Evolutionary conservation across 164 flowering plant genomes (phyloP), one percentile per base, ranked within the genome.

Genomic region (Paratinospora sagittata): DNA sequence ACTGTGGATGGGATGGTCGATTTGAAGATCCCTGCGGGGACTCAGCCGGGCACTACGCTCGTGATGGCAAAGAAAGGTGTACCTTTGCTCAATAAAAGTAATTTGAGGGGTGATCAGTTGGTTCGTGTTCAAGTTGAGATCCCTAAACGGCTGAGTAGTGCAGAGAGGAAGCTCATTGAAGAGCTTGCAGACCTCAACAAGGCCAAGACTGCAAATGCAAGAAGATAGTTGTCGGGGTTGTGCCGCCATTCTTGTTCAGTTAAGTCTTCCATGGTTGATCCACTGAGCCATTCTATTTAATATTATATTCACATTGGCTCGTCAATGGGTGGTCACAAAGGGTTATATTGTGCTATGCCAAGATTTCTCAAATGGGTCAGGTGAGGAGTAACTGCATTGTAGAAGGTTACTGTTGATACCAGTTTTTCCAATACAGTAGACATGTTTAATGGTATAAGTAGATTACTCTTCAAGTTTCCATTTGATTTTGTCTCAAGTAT

Each of bases 1-100:
- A 95, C 97, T 0, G 97, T 95, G 17, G 98, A 95, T 68, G 98
- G 98, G 67, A 84, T 81, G 82, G 94, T 88, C 14, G 98, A 92
- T 76, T 73, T 95, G 72, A 92, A 89, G 82, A 81, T 95, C 70
- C 98, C 97, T 6, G 76, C 96, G 11, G 97, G 97, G 17, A 92
- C 97, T 0, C 98, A 95, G 67, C 98, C 98, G 0, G 84, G 84
- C 61, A 86, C 97, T 2, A 92, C 96, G 0, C 78, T 95, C 55
- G 97, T 92, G 60, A 87, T 92, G 96, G 88, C 94, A 4, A 92
- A 90, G 80, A 92, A 90, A 77, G 97, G 98, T 5, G 98, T 92
- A 13, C 97, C 97, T 6, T 55, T 83, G 1, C 73, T 90, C 24
- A 91, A 85, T 62, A 92, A 84, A 74, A 82, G 79, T 62, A 89